A percentile compares a stretch with the other conserved stretches of the same genome.
Conservation (phyloP, 2,329 filamentous ascomycete genomes). For the Paraconiothyrium brasiliense region DNA sequence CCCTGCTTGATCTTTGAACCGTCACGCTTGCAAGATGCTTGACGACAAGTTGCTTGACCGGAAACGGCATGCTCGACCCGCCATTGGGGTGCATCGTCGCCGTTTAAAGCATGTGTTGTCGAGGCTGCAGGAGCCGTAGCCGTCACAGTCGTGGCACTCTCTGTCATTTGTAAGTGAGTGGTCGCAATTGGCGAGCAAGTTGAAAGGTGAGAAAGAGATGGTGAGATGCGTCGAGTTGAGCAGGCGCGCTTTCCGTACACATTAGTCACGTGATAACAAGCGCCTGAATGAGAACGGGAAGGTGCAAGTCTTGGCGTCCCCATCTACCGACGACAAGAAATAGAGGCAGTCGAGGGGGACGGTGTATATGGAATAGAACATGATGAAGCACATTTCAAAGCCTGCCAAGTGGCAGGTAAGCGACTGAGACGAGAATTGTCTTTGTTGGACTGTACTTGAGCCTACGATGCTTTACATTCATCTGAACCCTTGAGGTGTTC, state of each 20-base stretch:
- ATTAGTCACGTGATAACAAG: not conserved
- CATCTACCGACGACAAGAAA: not conserved
- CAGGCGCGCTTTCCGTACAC: not conserved
- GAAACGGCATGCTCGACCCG: slow-evolving; percentile 68
- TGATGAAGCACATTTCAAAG: not conserved
- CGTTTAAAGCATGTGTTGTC: slow-evolving; percentile 2
- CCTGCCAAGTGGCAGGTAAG: no score
- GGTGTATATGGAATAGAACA: not conserved
- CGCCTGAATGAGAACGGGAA: not conserved
- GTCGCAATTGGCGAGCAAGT: not conserved
- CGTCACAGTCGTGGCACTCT: not conserved
- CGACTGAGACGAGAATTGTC: no score
- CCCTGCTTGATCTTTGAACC: slow-evolving; percentile 72
- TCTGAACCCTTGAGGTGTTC: not conserved
- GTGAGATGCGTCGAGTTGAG: not conserved
- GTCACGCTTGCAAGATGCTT: slow-evolving; percentile 74
- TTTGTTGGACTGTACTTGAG: not conserved
- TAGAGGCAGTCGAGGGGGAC: not conserved
- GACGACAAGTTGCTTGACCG: slow-evolving; percentile 76
- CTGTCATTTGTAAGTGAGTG: not conserved
- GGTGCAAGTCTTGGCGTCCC: not conserved
- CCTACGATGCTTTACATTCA: not conserved
- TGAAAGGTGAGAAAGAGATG: not conserved
- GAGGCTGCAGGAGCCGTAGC: not conserved
- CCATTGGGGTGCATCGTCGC: slow-evolving; percentile 17